A percentile compares a stretch with the other conserved stretches of the same genome.
phyloP scores from a whole-genome alignment of 2,329 filamentous ascomycete species.

The Phaeosphaeriaceae sp. region DNA sequence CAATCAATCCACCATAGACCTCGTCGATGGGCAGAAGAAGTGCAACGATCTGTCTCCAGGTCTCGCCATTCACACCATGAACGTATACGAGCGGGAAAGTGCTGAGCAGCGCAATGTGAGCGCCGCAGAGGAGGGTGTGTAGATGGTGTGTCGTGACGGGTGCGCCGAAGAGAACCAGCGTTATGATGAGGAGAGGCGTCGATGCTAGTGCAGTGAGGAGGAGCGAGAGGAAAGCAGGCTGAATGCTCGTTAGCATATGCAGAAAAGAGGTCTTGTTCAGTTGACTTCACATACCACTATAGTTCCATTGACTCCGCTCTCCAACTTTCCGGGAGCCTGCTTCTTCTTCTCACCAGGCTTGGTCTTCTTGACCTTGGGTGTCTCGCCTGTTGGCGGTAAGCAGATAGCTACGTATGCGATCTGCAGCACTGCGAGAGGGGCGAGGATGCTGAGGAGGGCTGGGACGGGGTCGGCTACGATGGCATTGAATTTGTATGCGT shows the following conservation, averaged over 20 bases:
- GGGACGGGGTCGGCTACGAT: constrained; percentile 75
- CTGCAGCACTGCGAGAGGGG: constrained; percentile 71
- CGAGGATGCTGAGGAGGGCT: constrained; percentile 68
- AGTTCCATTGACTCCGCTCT: constrained; percentile 35
- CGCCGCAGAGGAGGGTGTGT: constrained; percentile 81
- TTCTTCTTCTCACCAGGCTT: constrained; percentile 52
- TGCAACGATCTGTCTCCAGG: constrained; percentile 75
- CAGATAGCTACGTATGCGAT: constrained; percentile 65
- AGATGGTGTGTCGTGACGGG: constrained; percentile 81
- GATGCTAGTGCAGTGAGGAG: constrained; percentile 64
- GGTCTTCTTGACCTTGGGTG: constrained; percentile 60
- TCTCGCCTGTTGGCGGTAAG: constrained; percentile 61
- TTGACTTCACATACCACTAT: constrained; percentile 51
- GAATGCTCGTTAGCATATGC: neutral
- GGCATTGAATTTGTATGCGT: constrained; percentile 68
- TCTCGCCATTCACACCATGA: constrained; percentile 75
- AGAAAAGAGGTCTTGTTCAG: neutral
- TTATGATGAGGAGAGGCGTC: constrained; percentile 64
- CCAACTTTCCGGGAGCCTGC: constrained; percentile 29
- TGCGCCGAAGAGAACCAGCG: constrained; percentile 88
- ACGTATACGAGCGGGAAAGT: constrained; percentile 85
- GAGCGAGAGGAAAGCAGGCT: constrained; percentile 77
- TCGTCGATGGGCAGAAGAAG: constrained; percentile 80
- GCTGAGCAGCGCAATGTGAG: constrained; percentile 81
- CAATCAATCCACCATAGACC: constrained; percentile 82